A percentile compares a stretch with the other conserved stretches of the same genome.
Evolutionary conservation across 805 yeast genomes (phyloP).

Genomic region (Saturnispora mendoncae): DNA sequence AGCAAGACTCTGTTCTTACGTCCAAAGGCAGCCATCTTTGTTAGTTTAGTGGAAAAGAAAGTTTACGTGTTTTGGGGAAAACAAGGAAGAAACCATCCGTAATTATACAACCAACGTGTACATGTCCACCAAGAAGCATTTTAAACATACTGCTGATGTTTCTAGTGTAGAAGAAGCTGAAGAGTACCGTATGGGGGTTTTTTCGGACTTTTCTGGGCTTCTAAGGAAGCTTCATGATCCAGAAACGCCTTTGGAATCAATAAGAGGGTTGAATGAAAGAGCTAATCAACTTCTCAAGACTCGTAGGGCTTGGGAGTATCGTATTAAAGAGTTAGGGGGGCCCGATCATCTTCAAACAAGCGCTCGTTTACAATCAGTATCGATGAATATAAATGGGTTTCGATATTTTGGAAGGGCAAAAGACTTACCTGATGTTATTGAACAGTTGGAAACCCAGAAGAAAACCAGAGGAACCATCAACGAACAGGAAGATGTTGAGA

Average conservation of each 20-base stretch:
- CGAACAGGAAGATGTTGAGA: conserved; percentile 20
- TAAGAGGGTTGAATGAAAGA: conserved; percentile 68
- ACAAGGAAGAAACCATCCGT: too few species aligned
- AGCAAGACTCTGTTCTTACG: conserved; percentile 13
- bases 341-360: conserved; percentile 39
- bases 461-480: not conserved
- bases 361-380: not conserved
- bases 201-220: conserved; percentile 54
- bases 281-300: conserved; percentile 61
- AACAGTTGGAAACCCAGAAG: conserved; percentile 32
- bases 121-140: not conserved
- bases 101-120: too few species aligned
- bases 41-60: not conserved
- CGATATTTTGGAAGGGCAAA: conserved; percentile 79
- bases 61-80: not conserved
- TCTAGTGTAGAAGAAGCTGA: conserved; percentile 53
- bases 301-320: conserved; percentile 70
- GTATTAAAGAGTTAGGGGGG: conserved; percentile 64
- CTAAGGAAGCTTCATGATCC: conserved; percentile 57
- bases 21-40: conserved; percentile 11
- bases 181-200: conserved; percentile 54
- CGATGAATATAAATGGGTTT: conserved; percentile 39
- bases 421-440: conserved; percentile 65
- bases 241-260: conserved; percentile 45
- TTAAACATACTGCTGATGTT: conserved; percentile 25